Base-by-base conservation (phyloP, 768 basidiomycete species). In the Tulasnella sp. region DNA sequence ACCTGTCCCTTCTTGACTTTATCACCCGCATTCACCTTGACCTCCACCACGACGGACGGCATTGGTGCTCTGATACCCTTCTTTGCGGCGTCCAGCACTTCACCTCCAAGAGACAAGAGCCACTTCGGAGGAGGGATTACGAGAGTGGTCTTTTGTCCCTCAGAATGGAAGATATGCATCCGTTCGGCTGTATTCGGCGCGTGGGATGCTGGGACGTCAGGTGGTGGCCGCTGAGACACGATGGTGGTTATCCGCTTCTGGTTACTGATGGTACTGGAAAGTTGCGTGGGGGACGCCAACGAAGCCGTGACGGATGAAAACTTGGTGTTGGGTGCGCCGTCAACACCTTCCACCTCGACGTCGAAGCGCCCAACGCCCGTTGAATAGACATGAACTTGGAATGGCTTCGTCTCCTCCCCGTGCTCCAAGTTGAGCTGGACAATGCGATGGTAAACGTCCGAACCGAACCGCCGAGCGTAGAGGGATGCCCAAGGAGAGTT, bases 31-130 rank as follows among this genome's bases (percentile, higher is more conserved):
- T 88, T 89, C 46, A 97, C 96, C 24, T 89, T 89, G 76, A 98
- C 93, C 78, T 97, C 95, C 5, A 98, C 96, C 1, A 98, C 93
- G 75, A 96, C 89, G 85, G 95, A 95, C n/a, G 96, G 96, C 94
- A 96, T 96, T 20, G 96, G 96, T 5, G 94, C 94, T 81, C 91
- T 90, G 83, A 96, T 85, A 22, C 91, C 90, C 54, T 80, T 80
- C 83, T 91, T 91, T 34, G 88, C 88, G 41, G 86, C 87, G 0
- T 60, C 73, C 24, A 90, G 84, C 16, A 90, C 86, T 79, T 92
- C 92, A 3, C 89, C 90, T n/a, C 90, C 91, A 12, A 94, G 86
- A 3, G 91, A 90, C 50, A 91, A 85, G 48, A 93, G 86, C 93
- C 94, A 96, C 28, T 88, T 88, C 0, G 94, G 93, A 31, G 92